Evolutionary conservation across 768 basidiomycete species (phyloP), one percentile per base, ranked within the genome.

Genomic region (Collybiopsis luxurians): DNA sequence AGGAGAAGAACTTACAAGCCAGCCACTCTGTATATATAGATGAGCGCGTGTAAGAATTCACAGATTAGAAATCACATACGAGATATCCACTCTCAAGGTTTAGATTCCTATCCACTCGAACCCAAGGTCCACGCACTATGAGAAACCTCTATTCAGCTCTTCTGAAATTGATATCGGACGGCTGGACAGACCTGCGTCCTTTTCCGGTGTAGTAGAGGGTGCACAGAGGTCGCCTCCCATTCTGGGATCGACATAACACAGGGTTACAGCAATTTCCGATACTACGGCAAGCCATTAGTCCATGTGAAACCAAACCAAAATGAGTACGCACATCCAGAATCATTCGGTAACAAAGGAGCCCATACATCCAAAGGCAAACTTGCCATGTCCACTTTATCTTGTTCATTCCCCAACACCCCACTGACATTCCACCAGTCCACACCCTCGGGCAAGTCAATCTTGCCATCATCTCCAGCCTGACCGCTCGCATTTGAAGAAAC

Each of bases 121-220:
- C 92, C 96, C 96, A 99, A 63, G 87, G 90, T 0, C 90, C 90
- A 61, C 80, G 85, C 62, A 85, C 81, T n/a, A n/a, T n/a, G n/a
- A n/a, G n/a, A n/a, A n/a, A n/a, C n/a, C n/a, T n/a, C n/a, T n/a
- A n/a, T n/a, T n/a, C n/a, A n/a, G n/a, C n/a, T n/a, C n/a, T n/a
- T n/a, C n/a, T n/a, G n/a, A n/a, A n/a, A n/a, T n/a, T n/a, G n/a
- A n/a, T n/a, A n/a, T n/a, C n/a, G n/a, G n/a, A n/a, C n/a, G n/a
- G n/a, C n/a, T n/a, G n/a, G n/a, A n/a, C n/a, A n/a, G n/a, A n/a
- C n/a, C n/a, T 4, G 87, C 85, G 66, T 94, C 90, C 47, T 87
- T 70, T 65, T 91, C 88, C 11, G 76, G 74, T 1, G 85, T 92
- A 1, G 87, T 81, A 1, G 76, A 68, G 0, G 95, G 95, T 0